Conservation (phyloP, 371 early-diverging fungal species). For the Rhizopus delemar region DNA sequence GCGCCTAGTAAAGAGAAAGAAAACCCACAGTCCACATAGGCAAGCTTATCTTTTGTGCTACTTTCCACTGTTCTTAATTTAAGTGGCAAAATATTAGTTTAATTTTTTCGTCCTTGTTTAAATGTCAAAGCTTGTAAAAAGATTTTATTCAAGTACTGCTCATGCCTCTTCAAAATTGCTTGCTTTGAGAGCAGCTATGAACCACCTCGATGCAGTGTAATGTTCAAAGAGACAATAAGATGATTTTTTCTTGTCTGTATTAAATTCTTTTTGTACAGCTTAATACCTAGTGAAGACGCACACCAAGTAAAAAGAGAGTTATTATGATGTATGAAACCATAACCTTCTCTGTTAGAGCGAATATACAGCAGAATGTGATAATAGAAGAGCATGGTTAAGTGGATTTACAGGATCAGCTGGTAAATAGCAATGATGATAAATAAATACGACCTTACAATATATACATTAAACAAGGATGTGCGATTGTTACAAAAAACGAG, state of each 20-base stretch:
- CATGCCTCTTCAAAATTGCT: conserved; percentile 3
- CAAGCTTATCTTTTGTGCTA: too few relatives aligned
- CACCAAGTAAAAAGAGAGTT: conserved; percentile 74
- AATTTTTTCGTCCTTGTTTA: not conserved
- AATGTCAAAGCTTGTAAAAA: not conserved
- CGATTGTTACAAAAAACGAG: conserved; percentile 70
- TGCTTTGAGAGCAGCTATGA: conserved; percentile 13
- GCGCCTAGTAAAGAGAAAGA: too few relatives aligned
- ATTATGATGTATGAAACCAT: not conserved
- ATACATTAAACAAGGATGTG: conserved; percentile 54
- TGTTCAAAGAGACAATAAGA: too few relatives aligned
- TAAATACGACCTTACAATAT: not conserved
- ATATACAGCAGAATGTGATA: conserved; percentile 89
- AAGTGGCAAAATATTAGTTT: not conserved
- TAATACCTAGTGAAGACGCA: conserved; percentile 93
- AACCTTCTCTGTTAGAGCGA: conserved; percentile 72
- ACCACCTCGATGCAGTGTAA: conserved; percentile 20
- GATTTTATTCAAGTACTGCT: not conserved
- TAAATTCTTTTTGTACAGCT: conserved; percentile 34
- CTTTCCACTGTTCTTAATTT: too few relatives aligned
- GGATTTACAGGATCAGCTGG: conserved; percentile 98
- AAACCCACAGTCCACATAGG: too few relatives aligned
- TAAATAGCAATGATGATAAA: conserved; percentile 9
- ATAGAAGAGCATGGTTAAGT: conserved; percentile 84
- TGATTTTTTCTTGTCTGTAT: not conserved